A percentile compares a stretch with the other conserved stretches of the same genome.
phyloP scores from a whole-genome alignment of 345 rosid genomes.

The Acer yangbiense region DNA sequence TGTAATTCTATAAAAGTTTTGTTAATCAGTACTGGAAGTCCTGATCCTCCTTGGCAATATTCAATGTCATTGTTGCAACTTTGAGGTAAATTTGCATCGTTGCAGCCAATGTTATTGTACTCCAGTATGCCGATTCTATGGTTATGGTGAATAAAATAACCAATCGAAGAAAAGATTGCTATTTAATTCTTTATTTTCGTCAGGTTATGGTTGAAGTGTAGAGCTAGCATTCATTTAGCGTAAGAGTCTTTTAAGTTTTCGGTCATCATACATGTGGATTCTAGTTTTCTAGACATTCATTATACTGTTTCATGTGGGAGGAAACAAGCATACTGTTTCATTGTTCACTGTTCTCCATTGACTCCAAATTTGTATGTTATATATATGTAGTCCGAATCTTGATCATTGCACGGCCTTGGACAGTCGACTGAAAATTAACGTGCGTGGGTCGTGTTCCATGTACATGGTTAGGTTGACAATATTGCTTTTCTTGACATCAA shows the following conservation, averaged over 20 bases:
- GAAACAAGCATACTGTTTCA: not conserved
- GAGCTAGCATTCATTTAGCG: not conserved
- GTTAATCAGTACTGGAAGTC: not conserved
- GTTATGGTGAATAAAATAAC: not conserved
- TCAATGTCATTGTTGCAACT: not conserved
- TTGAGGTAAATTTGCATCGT: not conserved
- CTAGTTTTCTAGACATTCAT: too few species aligned
- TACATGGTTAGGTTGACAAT: not conserved
- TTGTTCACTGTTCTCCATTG: not conserved
- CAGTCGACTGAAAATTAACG: not conserved
- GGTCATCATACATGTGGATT: not conserved
- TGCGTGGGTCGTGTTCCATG: not conserved
- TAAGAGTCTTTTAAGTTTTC: not conserved
- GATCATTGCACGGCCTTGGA: conserved; percentile 13
- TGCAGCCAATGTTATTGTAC: conserved; percentile 10
- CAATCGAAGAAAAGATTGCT: not conserved
- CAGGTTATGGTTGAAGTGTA: not conserved
- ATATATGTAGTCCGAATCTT: not conserved
- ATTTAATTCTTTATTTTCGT: not conserved
- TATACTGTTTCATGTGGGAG: too few species aligned
- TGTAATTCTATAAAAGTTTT: not conserved
- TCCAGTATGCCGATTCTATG: not conserved
- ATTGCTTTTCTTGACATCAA: not conserved
- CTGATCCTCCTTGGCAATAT: not conserved
- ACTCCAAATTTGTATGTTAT: not conserved